These are phyloP conservation scores for Cardiospermum halicacabum DNA, from an alignment of 345 rosid species.

Conservation along the genomic window DNA sequence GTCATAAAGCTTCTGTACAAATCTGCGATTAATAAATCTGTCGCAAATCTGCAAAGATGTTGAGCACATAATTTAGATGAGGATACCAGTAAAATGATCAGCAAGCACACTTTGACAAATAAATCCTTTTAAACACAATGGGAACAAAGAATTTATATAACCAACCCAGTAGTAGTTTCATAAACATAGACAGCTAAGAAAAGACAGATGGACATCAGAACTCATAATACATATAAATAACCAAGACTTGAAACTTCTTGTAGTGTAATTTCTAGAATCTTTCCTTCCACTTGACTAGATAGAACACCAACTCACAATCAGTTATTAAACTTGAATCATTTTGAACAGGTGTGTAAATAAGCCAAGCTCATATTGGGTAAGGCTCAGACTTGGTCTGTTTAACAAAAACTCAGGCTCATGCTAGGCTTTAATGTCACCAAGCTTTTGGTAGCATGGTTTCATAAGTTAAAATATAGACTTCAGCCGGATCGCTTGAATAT, in stretches of 20 bases:
- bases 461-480: no score
- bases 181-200: neutral
- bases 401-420: no score
- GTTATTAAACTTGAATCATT: neutral
- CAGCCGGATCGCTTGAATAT: no score
- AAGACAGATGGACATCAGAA: neutral
- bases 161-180: neutral
- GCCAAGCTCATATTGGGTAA: no score
- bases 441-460: no score
- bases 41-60: constrained; percentile 31
- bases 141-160: no score
- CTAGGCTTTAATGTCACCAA: no score
- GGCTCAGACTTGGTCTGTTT: no score
- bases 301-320: neutral
- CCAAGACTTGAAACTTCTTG: neutral
- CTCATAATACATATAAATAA: neutral
- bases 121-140: no score
- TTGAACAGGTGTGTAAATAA: no score
- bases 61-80: neutral
- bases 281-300: neutral
- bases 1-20: constrained; percentile 27
- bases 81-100: neutral
- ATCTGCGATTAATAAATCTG: constrained; percentile 34
- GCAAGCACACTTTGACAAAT: neutral
- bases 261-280: neutral